Evolutionary conservation across 768 basidiomycete genomes (phyloP), one percentile per base, ranked within the genome.

Genomic region (Auricularia cornea): DNA sequence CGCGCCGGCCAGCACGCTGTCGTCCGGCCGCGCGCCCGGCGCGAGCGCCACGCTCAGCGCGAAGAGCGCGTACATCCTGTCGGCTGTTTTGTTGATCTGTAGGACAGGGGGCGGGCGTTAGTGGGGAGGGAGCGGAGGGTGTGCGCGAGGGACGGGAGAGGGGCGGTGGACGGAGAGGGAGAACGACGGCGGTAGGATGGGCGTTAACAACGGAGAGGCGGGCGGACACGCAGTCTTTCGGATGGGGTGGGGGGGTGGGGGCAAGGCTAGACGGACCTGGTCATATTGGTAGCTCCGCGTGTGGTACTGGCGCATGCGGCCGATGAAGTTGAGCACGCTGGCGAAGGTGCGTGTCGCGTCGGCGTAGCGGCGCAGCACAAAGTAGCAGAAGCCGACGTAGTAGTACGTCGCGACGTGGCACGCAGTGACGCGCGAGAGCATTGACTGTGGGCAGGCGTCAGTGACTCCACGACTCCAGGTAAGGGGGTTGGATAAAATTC

Each of bases 271-370:
- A n/a, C n/a, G n/a, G n/a, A 90, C 92, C 81, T 95, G 94, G 70
- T 97, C 94, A 69, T 97, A 97, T 72, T 98, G 94, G 73, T 96
- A 96, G 71, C 91, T 92, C 68, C 95, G 79, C 11, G 95, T 96
- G 78, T 99, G 95, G 75, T 96, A 97, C 72, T 95, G 93, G 69
- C 94, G 85, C 86, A 97, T 94, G 20, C 96, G 84, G 78, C 92
- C 87, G 71, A 96, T 93, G 81, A 97, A 95, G 79, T 95, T 95
- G 57, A 97, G 80, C 71, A 96, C 89, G 14, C 88, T 88, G 40
- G 94, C 90, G 72, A 98, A 96, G 3, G 92, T 88, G 41, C 94
- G 90, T 72, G 92, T 93, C 28, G 97, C 97, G 72, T 99, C 97
- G 3, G 94, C 87, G 76, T 95, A 97, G 66, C 97, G 85, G 54